Base-by-base conservation (phyloP, 2,329 filamentous ascomycete genomes). In the Aspergillus costaricaensis region DNA sequence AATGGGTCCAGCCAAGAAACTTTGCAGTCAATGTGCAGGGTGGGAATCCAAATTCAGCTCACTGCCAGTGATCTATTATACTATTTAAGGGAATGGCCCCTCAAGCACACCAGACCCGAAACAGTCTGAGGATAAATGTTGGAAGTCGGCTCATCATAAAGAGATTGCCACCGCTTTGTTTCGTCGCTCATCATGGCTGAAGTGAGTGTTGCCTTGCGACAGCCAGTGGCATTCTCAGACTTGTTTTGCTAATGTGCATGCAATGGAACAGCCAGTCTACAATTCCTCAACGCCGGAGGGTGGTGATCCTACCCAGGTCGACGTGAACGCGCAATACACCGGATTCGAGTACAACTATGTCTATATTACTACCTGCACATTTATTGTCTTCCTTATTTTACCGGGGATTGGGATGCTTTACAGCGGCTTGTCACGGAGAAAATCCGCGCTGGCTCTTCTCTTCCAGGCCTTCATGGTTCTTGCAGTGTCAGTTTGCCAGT, bases 361-460 rank as follows among this genome's bases (percentile, higher is more conserved):
- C 41, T 89, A 87, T 68, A 79, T 85, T 57, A 63, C 72, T 7
- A 78, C 86, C 66, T 87, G 85, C 70, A 79, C 77, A 14, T 86
- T 84, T 72, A 79, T 89, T 57, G 86, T 88, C 57, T 89, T 85
- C 82, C 74, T 88, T 54, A 89, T 89, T 70, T 86, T 88, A 59
- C 87, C 87, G 0, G 87, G 86, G 19, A 86, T 89, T 65, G 86
- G 86, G 51, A 79, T 89, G 7, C 76, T 89, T 1, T 89, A 89
- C 73, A 83, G 85, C 59, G 87, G 87, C 57, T 80, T 89, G 27
- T 82, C 86, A 5, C 81, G 85, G 36, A 79, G 86, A 64, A 89
- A 88, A 75, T 87, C 85, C 14, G 83, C 86, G 5, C 77, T 89
- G 27, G 77, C 85, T 3, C 76, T 89, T 52, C 77, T 89, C 2